These are phyloP conservation scores for Pharnaceum exiguum DNA, from an alignment of 148 eudicot genomes.

Conservation along the genomic window DNA sequence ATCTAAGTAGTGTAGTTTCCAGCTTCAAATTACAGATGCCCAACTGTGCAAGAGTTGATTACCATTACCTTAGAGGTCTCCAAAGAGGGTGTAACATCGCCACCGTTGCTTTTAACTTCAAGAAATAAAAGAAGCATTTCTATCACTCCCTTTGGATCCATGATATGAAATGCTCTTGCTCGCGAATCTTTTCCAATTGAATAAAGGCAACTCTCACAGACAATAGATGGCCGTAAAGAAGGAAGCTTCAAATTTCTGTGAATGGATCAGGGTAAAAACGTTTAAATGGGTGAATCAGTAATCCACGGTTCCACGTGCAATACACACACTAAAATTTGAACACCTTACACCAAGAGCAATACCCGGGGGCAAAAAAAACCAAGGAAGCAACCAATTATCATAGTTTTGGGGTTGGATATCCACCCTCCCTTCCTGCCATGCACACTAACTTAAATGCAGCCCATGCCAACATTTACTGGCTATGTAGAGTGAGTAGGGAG, in stretches of 20 bases:
- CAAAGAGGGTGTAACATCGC: constrained; percentile 45
- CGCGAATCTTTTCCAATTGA: constrained; percentile 66
- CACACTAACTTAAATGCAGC: too few relatives aligned
- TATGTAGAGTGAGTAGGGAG: too few relatives aligned
- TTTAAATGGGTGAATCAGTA: too few relatives aligned
- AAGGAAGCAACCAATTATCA: too few relatives aligned
- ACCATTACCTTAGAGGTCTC: constrained; percentile 37
- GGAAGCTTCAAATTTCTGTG: constrained; percentile 87
- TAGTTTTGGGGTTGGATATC: too few relatives aligned
- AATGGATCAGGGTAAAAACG: not conserved
- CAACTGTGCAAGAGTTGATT: not conserved
- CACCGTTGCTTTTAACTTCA: constrained; percentile 54
- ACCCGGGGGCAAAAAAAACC: too few relatives aligned
- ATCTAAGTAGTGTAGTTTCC: not conserved
- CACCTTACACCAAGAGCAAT: too few relatives aligned
- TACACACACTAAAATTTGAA: too few relatives aligned
- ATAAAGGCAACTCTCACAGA: constrained; percentile 85
- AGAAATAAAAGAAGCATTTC: constrained; percentile 89
- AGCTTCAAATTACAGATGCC: not conserved
- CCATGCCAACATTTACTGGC: too few relatives aligned
- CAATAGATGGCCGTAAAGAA: constrained; percentile 76
- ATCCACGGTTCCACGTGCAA: too few relatives aligned
- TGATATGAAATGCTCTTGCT: constrained; percentile 85
- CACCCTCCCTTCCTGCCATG: too few relatives aligned
- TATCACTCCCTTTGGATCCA: constrained; percentile 74